Conservation (phyloP, 2,329 filamentous ascomycete species). For the Fusarium equiseti region DNA sequence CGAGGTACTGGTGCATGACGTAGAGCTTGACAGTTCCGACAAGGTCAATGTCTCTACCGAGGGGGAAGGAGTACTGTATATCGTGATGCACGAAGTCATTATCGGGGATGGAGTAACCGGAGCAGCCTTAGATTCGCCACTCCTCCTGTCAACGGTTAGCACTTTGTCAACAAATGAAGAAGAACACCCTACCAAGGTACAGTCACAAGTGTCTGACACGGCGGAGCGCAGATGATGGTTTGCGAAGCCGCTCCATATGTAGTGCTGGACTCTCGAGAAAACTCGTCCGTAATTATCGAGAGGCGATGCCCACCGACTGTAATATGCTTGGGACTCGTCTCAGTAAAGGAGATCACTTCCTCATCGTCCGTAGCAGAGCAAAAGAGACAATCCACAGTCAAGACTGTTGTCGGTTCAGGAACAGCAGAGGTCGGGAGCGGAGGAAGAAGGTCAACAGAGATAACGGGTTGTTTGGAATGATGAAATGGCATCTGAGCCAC, state of each 20-base stretch:
- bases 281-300: background rate
- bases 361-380: conserved; percentile 18
- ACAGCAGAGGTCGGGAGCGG: conserved; percentile 13
- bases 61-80: conserved; percentile 23
- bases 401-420: conserved; percentile 13
- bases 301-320: background rate
- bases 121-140: conserved; percentile 18
- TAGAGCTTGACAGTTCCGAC: conserved; percentile 3
- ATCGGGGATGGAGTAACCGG: conserved; percentile 18
- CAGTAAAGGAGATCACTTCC: conserved; percentile 2
- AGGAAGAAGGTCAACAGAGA: conserved; percentile 25
- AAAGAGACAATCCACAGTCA: conserved; percentile 39
- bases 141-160: conserved; percentile 23
- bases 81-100: conserved; percentile 39
- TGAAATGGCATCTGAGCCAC: conserved; percentile 7
- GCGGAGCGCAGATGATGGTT: conserved; percentile 40
- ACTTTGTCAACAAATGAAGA: background rate
- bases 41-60: conserved; percentile 6
- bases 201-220: conserved; percentile 42
- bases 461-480: conserved; percentile 12
- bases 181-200: conserved; percentile 29
- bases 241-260: conserved; percentile 12
- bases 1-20: conserved; percentile 14
- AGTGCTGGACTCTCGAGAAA: background rate
- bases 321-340: background rate